Conservation (phyloP, 768 basidiomycete species). For the Ramaria rubella region DNA sequence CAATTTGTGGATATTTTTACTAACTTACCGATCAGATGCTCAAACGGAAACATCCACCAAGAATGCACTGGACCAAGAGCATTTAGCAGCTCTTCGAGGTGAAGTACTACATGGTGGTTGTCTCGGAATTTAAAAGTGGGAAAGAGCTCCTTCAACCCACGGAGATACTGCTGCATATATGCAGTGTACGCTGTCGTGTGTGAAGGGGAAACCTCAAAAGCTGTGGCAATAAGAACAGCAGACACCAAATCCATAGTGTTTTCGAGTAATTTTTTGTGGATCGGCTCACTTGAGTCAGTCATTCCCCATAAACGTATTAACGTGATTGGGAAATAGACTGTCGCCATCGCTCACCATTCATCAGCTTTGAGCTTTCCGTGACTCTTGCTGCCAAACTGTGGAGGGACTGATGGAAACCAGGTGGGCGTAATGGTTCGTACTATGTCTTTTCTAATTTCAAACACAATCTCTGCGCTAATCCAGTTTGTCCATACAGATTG, state of each 20-base stretch:
- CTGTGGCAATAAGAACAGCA: constrained; percentile 21
- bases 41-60: constrained; percentile 32
- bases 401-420: background rate
- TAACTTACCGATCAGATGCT: constrained; percentile 22
- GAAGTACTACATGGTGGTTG: constrained; percentile 30
- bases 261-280: constrained; percentile 11
- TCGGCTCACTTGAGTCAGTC: background rate
- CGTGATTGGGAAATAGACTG: no score
- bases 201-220: constrained; percentile 14
- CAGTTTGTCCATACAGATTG: no score
- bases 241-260: constrained; percentile 27
- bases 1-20: constrained; percentile 20
- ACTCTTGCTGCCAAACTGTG: background rate
- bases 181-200: constrained; percentile 15
- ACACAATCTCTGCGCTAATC: background rate
- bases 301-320: constrained; percentile 25
- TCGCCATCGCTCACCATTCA: no score
- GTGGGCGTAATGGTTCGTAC: background rate
- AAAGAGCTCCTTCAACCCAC: constrained; percentile 16
- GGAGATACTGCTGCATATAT: constrained; percentile 24
- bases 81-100: constrained; percentile 21
- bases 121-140: constrained; percentile 17
- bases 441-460: background rate
- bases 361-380: no score
- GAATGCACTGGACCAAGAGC: constrained; percentile 28